Base-by-base conservation (phyloP, 2,329 filamentous ascomycete species). In the Nothophaeocryptopus gaeumannii region DNA sequence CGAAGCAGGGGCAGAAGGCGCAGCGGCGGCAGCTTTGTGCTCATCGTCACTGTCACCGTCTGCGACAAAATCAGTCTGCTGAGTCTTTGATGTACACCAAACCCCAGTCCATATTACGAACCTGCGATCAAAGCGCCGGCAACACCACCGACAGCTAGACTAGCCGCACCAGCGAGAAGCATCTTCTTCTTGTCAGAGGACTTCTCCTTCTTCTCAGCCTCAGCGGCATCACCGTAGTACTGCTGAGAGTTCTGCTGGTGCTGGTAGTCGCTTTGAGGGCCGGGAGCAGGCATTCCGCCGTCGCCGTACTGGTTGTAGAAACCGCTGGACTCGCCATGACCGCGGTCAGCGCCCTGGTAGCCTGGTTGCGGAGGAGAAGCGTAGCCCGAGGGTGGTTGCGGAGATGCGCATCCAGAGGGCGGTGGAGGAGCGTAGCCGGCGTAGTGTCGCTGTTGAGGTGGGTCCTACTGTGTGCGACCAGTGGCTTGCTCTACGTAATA, bases 401-500 rank as follows among this genome's bases (percentile, higher is more conserved):
- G 14, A 26, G 31, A 48, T 33, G 41, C 44, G 12, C 43, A 45
- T 45, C 46, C 53, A 13, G 48, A 58, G 31, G 63, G 59, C 30
- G 60, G 61, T 26, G 63, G 61, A 20, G 63, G 58, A 9, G 52
- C 60, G 31, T 61, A 63, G 29, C 54, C 60, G 7, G 32, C 43
- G 29, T 47, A 40, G 63, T 53, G 41, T 26, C 53, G 49, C 20
- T 51, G 55, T 10, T 69, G 68, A 2, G 83, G 82, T 12, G 76
- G 73, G 54, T 85, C 81, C 83, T 83, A 86, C 66, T 86, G 82
- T 0, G 80, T 78, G 50, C 76, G 77, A 14, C 82, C 81, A 10
- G 80, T 80, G 39, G 78, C 73, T 49, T 80, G 71, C 65, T 86
- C 82, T 49, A 82, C 74, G 62, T 84, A 88, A 70, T 80, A 86